These are phyloP conservation scores for Fusarium secorum DNA, from an alignment of 2,329 filamentous ascomycete genomes.

Conservation along the genomic window DNA sequence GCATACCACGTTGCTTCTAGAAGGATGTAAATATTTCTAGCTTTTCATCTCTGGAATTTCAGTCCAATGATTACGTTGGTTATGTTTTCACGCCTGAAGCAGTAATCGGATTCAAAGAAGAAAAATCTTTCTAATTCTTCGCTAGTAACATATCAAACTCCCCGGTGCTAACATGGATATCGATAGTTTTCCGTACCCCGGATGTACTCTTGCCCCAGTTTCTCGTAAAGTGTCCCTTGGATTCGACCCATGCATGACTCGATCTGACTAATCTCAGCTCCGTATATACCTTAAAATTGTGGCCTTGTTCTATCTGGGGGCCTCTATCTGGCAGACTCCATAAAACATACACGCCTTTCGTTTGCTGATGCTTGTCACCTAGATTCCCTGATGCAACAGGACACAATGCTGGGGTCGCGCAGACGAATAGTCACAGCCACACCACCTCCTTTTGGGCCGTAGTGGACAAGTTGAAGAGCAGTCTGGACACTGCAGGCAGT, in stretches of 20 bases:
- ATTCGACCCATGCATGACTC: not conserved
- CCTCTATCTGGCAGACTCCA: not conserved
- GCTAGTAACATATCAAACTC: not conserved
- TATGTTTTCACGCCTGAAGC: not conserved
- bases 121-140: not conserved
- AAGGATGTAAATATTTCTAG: not conserved
- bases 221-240: not conserved
- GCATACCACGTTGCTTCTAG: not conserved
- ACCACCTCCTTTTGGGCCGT: constrained; percentile 46
- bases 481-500: constrained; percentile 46
- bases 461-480: constrained; percentile 49
- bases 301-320: not conserved
- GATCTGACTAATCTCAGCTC: constrained; percentile 8
- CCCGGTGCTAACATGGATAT: not conserved
- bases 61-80: not conserved
- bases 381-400: constrained; percentile 3
- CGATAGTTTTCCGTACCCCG: not conserved
- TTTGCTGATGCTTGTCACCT: not conserved
- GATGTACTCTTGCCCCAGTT: not conserved
- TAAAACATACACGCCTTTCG: not conserved
- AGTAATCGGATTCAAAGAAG: not conserved
- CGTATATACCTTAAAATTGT: not conserved
- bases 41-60: not conserved
- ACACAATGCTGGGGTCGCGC: not conserved
- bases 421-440: not conserved